Evolutionary conservation across 257 asterid species (phyloP).

Genomic region (Solanum sparsipilum): DNA sequence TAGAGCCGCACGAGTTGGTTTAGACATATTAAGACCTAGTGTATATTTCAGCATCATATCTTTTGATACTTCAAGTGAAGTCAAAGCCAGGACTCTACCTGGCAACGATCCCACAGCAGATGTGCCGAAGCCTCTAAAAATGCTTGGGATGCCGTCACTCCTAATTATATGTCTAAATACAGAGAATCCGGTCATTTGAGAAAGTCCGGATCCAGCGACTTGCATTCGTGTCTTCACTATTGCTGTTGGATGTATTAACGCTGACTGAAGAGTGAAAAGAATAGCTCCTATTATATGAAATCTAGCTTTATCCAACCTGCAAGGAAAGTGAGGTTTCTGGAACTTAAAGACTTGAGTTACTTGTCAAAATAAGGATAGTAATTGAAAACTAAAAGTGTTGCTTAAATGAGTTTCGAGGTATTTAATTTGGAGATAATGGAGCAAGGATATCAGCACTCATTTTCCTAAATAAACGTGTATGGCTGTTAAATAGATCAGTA

Average conservation of each 20-base stretch:
- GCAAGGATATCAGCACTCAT: no score
- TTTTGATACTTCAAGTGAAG: conserved; percentile 81
- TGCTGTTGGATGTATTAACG: conserved; percentile 83
- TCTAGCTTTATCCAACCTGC: conserved; percentile 78
- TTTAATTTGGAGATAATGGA: no score
- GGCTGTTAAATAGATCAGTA: no score
- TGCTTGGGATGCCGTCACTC: conserved; percentile 60
- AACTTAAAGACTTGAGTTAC: no score
- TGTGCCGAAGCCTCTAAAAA: conserved; percentile 85
- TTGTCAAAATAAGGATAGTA: no score
- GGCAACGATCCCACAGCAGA: conserved; percentile 91
- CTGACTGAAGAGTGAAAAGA: conserved; percentile 79
- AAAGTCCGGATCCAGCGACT: no score
- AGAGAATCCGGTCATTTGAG: no score
- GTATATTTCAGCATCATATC: conserved; percentile 62
- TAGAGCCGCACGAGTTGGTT: conserved; percentile 65
- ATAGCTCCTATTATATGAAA: conserved; percentile 85
- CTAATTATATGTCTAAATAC: conserved; percentile 49
- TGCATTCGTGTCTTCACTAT: conserved; percentile 94
- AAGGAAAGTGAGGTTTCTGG: no score
- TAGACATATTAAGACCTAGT: conserved; percentile 48
- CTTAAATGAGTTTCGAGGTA: no score
- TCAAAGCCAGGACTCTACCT: conserved; percentile 82
- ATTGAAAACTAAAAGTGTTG: no score
- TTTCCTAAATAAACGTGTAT: no score